phyloP scores from a whole-genome alignment of 2,329 filamentous ascomycete genomes.

The Penicillium olsonii region DNA sequence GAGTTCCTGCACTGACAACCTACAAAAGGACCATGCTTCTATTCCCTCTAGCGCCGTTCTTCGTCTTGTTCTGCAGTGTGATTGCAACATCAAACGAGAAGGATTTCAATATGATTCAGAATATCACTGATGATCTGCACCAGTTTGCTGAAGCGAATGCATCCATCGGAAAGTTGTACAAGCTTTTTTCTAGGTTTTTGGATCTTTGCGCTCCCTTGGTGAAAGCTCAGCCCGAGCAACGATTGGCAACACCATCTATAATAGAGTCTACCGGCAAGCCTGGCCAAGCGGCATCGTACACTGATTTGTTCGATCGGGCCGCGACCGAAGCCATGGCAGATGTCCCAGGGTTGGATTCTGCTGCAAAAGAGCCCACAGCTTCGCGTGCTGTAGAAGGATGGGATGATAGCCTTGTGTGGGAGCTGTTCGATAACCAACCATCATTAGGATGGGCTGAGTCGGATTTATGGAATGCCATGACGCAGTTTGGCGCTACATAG shows the following conservation, averaged over 20 bases:
- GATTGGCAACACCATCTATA: not conserved
- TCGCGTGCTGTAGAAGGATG: constrained; percentile 18
- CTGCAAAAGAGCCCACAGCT: constrained; percentile 1
- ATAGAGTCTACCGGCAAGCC: not conserved
- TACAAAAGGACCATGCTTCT: constrained; percentile 24
- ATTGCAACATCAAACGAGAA: constrained; percentile 23
- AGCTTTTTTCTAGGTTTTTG: constrained; percentile 25
- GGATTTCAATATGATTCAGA: constrained; percentile 26
- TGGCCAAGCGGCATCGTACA: not conserved
- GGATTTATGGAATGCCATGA: constrained; percentile 22
- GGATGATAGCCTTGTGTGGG: constrained; percentile 28
- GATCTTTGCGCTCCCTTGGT: constrained; percentile 23
- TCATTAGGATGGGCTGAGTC: constrained; percentile 27
- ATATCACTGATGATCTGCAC: constrained; percentile 23
- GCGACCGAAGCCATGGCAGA: not conserved
- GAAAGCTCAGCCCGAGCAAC: constrained; percentile 5
- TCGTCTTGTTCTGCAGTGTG: constrained; percentile 26
- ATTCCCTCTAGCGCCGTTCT: constrained; percentile 23
- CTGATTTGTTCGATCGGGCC: constrained; percentile 8
- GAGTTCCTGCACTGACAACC: not conserved
- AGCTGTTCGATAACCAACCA: constrained; percentile 26
- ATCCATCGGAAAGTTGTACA: constrained; percentile 23
- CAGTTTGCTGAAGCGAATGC: constrained; percentile 23
- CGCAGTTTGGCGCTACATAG: constrained; percentile 13
- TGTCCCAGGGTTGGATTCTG: constrained; percentile 3